These are phyloP conservation scores for Arthroderma sp. DNA, from an alignment of 2,329 filamentous ascomycete species.

Conservation along the genomic window DNA sequence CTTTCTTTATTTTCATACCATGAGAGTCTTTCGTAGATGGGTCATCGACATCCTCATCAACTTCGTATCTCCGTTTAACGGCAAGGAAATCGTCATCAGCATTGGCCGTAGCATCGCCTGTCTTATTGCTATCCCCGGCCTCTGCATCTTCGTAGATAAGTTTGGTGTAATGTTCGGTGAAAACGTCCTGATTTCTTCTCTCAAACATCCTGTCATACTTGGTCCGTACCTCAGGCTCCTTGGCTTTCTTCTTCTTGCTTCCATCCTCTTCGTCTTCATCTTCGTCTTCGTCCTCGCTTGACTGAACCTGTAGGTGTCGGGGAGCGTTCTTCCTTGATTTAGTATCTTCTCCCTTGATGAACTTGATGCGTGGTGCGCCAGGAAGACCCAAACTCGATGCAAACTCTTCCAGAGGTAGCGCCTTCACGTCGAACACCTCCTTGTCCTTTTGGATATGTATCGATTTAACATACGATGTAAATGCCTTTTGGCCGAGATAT, in stretches of 20 bases:
- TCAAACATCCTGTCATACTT: constrained; percentile 99
- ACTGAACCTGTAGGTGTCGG: constrained; percentile 49
- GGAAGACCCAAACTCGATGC: constrained; percentile 77
- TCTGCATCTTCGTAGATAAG: constrained; percentile 53
- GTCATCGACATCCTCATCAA: constrained; percentile 47
- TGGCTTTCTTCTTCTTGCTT: constrained; percentile 42
- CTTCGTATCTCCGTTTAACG: constrained; percentile 75
- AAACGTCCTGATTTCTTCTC: constrained; percentile 84
- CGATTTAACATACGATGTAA: constrained; percentile 77
- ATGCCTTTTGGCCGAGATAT: constrained; percentile 91
- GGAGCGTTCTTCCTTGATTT: constrained; percentile 82
- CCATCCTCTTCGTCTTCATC: constrained; percentile 33
- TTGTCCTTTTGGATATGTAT: constrained; percentile 84
- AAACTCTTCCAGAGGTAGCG: constrained; percentile 74
- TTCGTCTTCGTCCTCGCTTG: constrained; percentile 48
- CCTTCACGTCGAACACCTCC: constrained; percentile 73
- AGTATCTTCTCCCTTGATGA: constrained; percentile 76
- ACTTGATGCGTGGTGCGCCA: constrained; percentile 85
- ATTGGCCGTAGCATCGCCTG: constrained; percentile 37
- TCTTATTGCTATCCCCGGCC: constrained; percentile 27
- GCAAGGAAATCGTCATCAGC: constrained; percentile 73
- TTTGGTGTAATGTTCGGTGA: constrained; percentile 88
- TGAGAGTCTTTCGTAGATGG: constrained; percentile 28
- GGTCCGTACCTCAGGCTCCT: constrained; percentile 66
- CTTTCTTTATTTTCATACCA: constrained; percentile 19